A percentile compares a stretch with the other conserved stretches of the same genome.
Evolutionary conservation across 1,284 basidiomycete species (phyloP).

Genomic region (Apiotrichum sp.): DNA sequence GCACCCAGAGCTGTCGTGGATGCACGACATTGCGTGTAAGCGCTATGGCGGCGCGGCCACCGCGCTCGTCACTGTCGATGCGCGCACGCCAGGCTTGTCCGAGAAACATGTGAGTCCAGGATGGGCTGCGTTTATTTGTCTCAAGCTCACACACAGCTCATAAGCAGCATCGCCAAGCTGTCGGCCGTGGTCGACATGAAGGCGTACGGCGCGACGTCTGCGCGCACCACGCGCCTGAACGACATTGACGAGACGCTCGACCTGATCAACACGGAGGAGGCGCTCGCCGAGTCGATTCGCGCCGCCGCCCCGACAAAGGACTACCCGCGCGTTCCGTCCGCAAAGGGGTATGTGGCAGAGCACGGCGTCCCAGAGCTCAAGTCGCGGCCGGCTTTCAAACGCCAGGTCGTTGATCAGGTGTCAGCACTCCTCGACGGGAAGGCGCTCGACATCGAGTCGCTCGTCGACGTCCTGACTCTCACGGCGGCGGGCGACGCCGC

Average conservation of each 20-base stretch:
- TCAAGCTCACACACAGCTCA: constrained; percentile 54
- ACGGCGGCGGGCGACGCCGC: constrained; percentile 49
- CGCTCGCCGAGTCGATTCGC: constrained; percentile 31
- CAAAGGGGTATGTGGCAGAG: constrained; percentile 14
- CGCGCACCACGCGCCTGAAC: constrained; percentile 15
- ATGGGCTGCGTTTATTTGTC: no score
- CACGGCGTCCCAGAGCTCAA: constrained; percentile 14
- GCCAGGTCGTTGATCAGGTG: constrained; percentile 11
- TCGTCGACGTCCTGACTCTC: constrained; percentile 53
- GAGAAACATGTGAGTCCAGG: constrained; percentile 61
- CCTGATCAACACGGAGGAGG: constrained; percentile 53
- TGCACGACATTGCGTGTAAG: constrained; percentile 73
- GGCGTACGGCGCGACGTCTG: constrained; percentile 22
- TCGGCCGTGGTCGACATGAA: constrained; percentile 69
- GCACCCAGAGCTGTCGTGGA: constrained; percentile 72
- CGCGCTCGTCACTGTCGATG: constrained; percentile 60
- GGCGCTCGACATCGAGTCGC: constrained; percentile 48
- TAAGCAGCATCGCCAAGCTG: constrained; percentile 87
- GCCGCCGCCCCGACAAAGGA: constrained; percentile 6
- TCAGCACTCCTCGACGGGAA: constrained; percentile 9
- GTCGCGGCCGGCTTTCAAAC: constrained; percentile 25
- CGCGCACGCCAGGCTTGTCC: constrained; percentile 56
- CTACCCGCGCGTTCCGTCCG: constrained; percentile 4
- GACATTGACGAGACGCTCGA: constrained; percentile 52
- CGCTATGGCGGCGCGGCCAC: constrained; percentile 62